Evolutionary conservation across 2,329 filamentous ascomycete species (phyloP).

Genomic region (Microsporum canis): DNA sequence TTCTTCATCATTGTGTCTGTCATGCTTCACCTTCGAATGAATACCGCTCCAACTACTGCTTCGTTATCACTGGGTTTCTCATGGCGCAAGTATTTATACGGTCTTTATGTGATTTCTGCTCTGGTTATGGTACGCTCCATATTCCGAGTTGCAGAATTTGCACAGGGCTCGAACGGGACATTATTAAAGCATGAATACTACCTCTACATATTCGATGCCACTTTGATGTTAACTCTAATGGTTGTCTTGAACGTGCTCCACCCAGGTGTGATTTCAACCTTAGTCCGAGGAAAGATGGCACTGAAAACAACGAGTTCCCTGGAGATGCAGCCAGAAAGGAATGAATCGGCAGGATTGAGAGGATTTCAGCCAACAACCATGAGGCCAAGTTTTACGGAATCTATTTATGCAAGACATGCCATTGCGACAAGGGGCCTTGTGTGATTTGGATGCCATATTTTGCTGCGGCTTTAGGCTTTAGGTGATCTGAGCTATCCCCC

Average conservation of each 20-base stretch:
- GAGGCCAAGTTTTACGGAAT: conserved; percentile 6
- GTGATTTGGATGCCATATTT: background rate
- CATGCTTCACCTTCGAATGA: conserved; percentile 41
- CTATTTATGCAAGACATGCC: conserved; percentile 12
- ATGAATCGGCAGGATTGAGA: background rate
- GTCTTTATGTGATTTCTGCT: conserved; percentile 19
- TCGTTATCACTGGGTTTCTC: conserved; percentile 6
- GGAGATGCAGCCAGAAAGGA: conserved; percentile 1
- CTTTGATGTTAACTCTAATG: conserved; percentile 22
- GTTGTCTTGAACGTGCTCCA: conserved; percentile 13
- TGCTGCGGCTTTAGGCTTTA: background rate
- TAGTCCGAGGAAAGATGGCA: background rate
- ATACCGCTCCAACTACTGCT: conserved; percentile 19
- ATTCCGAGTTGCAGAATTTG: conserved; percentile 26
- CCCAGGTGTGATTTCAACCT: conserved; percentile 9
- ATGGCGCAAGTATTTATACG: conserved; percentile 27
- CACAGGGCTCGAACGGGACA: conserved; percentile 22
- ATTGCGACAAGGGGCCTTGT: conserved; percentile 11
- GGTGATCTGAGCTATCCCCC: background rate
- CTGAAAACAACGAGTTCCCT: background rate
- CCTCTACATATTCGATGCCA: conserved; percentile 25
- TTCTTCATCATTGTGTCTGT: conserved; percentile 43
- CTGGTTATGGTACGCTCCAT: conserved; percentile 25
- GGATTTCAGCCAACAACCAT: background rate
- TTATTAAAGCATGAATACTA: conserved; percentile 23